These are phyloP conservation scores for Picochlorum sp. DNA, from an alignment of 139 green algal species.

Conservation along the genomic window DNA sequence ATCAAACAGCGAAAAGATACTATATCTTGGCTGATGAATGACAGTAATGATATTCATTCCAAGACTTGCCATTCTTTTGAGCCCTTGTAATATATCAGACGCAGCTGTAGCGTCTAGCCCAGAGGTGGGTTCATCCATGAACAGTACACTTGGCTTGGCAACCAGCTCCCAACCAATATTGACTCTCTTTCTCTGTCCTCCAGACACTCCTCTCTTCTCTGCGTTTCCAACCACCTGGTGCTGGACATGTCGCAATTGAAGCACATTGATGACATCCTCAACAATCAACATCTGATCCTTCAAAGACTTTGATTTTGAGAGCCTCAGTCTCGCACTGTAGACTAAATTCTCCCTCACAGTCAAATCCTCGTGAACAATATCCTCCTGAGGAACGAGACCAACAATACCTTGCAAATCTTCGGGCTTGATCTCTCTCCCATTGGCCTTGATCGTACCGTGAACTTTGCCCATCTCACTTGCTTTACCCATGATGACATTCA, in stretches of 20 bases:
- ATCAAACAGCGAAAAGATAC: slow-evolving; percentile 67
- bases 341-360: slow-evolving; percentile 62
- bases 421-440: slow-evolving; percentile 31
- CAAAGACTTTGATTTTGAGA: slow-evolving; percentile 23
- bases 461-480: slow-evolving; percentile 9
- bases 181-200: slow-evolving; percentile 74
- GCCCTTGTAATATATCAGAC: slow-evolving; percentile 49
- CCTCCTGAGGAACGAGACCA: slow-evolving; percentile 51
- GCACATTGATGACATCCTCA: slow-evolving; percentile 22
- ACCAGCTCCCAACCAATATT: slow-evolving; percentile 73
- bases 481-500: slow-evolving; percentile 38
- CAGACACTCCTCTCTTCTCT: slow-evolving; percentile 47
- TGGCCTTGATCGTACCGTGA: slow-evolving; percentile 28
- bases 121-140: slow-evolving; percentile 57
- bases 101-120: slow-evolving; percentile 59
- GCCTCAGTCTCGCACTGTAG: slow-evolving; percentile 51
- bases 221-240: slow-evolving; percentile 46
- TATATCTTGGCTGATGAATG: slow-evolving; percentile 65
- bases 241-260: slow-evolving; percentile 33
- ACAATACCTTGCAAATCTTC: slow-evolving; percentile 24
- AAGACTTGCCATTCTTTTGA: slow-evolving; percentile 42
- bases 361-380: slow-evolving; percentile 49
- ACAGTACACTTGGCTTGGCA: slow-evolving; percentile 49
- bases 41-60: slow-evolving; percentile 61
- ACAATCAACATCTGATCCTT: slow-evolving; percentile 24